A percentile compares a stretch with the other conserved stretches of the same genome.
These are phyloP conservation scores for Trichophyton verrucosum DNA, from an alignment of 2,329 filamentous ascomycete genomes.

Conservation along the genomic window DNA sequence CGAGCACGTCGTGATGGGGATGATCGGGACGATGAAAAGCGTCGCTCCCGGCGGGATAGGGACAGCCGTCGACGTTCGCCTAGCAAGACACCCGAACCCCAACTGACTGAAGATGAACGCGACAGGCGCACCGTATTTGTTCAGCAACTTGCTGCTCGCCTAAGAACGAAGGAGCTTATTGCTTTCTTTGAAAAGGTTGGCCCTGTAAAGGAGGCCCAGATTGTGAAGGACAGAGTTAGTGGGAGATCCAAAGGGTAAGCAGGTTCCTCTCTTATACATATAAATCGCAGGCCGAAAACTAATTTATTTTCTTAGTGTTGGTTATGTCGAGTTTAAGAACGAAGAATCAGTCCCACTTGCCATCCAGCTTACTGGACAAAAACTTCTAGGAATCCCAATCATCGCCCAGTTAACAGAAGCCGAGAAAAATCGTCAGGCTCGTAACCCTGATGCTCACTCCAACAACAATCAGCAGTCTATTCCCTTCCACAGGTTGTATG, in stretches of 20 bases:
- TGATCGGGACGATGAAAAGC: constrained; percentile 36
- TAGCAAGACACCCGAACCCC: constrained; percentile 48
- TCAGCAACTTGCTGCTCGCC: constrained; percentile 87
- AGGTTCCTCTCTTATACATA: constrained; percentile 1
- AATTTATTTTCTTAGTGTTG: constrained; percentile 55
- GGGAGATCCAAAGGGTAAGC: constrained; percentile 91
- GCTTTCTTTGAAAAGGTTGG: constrained; percentile 93
- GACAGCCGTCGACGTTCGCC: constrained; percentile 36
- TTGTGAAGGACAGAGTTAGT: constrained; percentile 94
- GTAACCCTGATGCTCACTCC: constrained; percentile 63
- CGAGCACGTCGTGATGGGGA: constrained; percentile 36
- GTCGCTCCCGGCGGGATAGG: constrained; percentile 41
- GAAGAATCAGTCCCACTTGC: constrained; percentile 89
- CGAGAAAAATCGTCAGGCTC: constrained; percentile 96
- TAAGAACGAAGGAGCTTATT: constrained; percentile 84
- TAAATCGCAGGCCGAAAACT: constrained; percentile 15
- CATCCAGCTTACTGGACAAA: constrained; percentile 96
- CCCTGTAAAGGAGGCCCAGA: constrained; percentile 91
- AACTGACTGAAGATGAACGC: constrained; percentile 85
- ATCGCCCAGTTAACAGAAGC: constrained; percentile 98
- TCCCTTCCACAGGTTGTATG: constrained; percentile 94
- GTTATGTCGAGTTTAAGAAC: constrained; percentile 96
- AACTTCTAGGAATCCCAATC: constrained; percentile 94
- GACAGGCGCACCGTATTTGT: constrained; percentile 96
- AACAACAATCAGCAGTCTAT: constrained; percentile 65